These are phyloP conservation scores for Trichoderma hamatum DNA, from an alignment of 2,329 filamentous ascomycete species.

Conservation along the genomic window DNA sequence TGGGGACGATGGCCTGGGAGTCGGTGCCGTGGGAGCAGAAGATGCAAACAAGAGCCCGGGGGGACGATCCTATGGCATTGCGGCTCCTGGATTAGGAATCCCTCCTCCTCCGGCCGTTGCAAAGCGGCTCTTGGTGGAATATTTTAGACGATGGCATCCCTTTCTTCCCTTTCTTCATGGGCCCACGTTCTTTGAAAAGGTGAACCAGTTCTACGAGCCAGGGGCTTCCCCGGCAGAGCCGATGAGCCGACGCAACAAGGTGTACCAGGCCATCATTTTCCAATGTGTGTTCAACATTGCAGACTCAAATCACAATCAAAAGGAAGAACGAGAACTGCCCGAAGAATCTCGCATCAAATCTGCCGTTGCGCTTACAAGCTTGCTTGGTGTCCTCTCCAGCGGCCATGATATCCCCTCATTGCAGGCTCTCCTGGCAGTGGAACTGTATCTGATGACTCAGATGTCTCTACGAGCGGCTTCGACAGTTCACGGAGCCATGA, in stretches of 20 bases:
- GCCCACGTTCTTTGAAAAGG: slow-evolving; percentile 20
- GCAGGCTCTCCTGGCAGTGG: slow-evolving; percentile 21
- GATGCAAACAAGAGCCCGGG: slow-evolving; percentile 22
- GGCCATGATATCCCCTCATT: slow-evolving; percentile 22
- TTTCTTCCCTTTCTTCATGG: slow-evolving; percentile 21
- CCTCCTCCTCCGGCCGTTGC: slow-evolving; percentile 18
- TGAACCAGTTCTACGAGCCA: slow-evolving; percentile 17
- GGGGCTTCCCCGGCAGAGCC: not conserved
- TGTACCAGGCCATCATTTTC: slow-evolving; percentile 25
- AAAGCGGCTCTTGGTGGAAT: slow-evolving; percentile 20
- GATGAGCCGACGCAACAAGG: slow-evolving; percentile 23
- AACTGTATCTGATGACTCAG: slow-evolving; percentile 23
- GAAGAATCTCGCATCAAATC: slow-evolving; percentile 22
- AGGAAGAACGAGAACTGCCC: slow-evolving; percentile 14
- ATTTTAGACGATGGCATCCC: slow-evolving; percentile 20
- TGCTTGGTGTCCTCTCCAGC: slow-evolving; percentile 22
- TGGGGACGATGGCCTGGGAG: slow-evolving; percentile 9
- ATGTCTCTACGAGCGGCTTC: slow-evolving; percentile 23
- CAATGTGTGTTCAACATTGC: slow-evolving; percentile 23
- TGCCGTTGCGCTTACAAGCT: slow-evolving; percentile 7
- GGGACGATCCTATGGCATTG: slow-evolving; percentile 12
- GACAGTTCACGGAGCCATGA: slow-evolving; percentile 21
- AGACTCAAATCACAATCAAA: slow-evolving; percentile 21
- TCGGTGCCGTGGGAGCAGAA: slow-evolving; percentile 13
- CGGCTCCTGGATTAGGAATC: slow-evolving; percentile 3